Base-by-base conservation (phyloP, 768 basidiomycete genomes). In the Amanita inopinata region DNA sequence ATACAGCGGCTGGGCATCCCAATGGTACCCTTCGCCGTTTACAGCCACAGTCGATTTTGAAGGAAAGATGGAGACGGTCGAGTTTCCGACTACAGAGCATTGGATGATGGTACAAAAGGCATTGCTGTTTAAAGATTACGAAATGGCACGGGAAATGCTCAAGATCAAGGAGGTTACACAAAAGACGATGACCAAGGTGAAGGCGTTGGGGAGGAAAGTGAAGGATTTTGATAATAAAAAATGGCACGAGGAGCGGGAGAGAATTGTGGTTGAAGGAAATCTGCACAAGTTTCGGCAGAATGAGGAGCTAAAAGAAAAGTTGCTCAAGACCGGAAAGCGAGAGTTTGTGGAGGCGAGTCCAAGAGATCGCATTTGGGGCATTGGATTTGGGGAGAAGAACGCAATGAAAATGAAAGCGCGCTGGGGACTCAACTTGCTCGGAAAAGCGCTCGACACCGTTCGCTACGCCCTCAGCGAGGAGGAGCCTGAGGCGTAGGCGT, bases 101-200 rank as follows among this genome's bases (percentile, higher is more conserved):
- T 80, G 70, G 69, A 80, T 80, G 78, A 82, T 80, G 79, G 61
- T 71, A 30, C 69, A 71, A 40, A 80, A 80, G 53, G 76, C 78
- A 5, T 51, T 76, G 3, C 49, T 80, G 2, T 80, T 80, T 59
- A 50, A 54, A 9, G 76, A 80, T 50, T 28, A 41, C 7, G 61
- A 51, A 4, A 54, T 72, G 4, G 70, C 73, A 2, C 55, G 62
- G 17, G 55, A 66, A 43, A 65, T 80, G 9, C 50, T 76, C 17
- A 56, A 46, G 2, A 57, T 66, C 14, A 56, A 46, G 1, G 60
- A 58, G 3, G 57, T 57, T 2, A 55, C 53, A n/a, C 53, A 56
- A 25, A 39, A 40, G 1, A 61, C 62, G 24, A 66, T 75, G 56
- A 59, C 61, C 7, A 38, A 49, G 5, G 70, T 78, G 7, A 80